Evolutionary conservation across 805 yeast species (phyloP).

Genomic region (Metschnikowia rubicola): DNA sequence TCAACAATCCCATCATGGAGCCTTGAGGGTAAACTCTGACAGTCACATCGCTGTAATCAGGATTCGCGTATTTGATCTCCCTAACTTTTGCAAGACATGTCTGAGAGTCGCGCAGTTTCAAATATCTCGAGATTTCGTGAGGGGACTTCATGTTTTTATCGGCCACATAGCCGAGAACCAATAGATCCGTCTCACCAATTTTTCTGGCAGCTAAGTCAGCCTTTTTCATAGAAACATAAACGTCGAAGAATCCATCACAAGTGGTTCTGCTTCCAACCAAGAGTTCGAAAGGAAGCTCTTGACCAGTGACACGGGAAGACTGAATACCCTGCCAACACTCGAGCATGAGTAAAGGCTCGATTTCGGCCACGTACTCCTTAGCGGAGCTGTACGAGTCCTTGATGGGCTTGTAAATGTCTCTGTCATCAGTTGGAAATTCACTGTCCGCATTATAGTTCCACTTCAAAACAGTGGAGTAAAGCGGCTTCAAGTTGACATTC

Average conservation of each 20-base stretch:
- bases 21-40: conserved; percentile 60
- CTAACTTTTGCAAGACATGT: conserved; percentile 80
- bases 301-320: conserved; percentile 62
- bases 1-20: conserved; percentile 49
- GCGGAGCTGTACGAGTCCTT: conserved; percentile 54
- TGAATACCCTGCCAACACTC: conserved; percentile 94
- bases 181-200: conserved; percentile 71
- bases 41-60: conserved; percentile 72
- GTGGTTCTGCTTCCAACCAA: conserved; percentile 76
- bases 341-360: conserved; percentile 76
- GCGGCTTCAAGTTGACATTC: conserved; percentile 71
- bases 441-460: conserved; percentile 69
- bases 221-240: conserved; percentile 68
- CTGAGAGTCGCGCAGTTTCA: conserved; percentile 29
- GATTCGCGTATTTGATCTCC: conserved; percentile 61
- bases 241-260: conserved; percentile 84
- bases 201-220: conserved; percentile 47
- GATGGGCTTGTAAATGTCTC: conserved; percentile 42
- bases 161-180: conserved; percentile 49
- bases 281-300: conserved; percentile 59
- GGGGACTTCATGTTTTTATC: conserved; percentile 18
- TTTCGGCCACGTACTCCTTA: conserved; percentile 62
- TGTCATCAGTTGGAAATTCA: conserved; percentile 57
- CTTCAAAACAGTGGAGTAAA: conserved; percentile 62
- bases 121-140: conserved; percentile 21